Percentiles rank a stretch among this genome's conserved stretches.
phyloP scores from a whole-genome alignment of 2,329 filamentous ascomycete species.

The Eutypella sp. region DNA sequence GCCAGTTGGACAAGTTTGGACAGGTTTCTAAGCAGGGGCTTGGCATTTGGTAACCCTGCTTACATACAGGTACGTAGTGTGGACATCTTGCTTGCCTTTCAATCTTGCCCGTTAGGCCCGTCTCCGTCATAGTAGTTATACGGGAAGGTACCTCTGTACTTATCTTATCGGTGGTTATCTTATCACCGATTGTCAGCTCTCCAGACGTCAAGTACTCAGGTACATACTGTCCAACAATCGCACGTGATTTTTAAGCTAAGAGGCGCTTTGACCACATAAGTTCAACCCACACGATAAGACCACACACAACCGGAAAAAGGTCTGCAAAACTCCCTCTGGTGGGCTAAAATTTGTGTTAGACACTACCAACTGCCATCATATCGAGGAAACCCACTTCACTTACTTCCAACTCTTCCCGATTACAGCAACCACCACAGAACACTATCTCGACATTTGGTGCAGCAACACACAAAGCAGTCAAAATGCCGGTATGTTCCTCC shows the following conservation, averaged over 20 bases:
- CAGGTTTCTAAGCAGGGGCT: no score
- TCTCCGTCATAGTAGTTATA: no score
- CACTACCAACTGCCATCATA: not conserved
- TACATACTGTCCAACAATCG: no score
- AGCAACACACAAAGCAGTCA: slow-evolving; percentile 33
- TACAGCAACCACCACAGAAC: slow-evolving; percentile 18
- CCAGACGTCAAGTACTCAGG: no score
- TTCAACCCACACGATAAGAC: not conserved
- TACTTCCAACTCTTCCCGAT: slow-evolving; percentile 10
- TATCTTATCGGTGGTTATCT: no score
- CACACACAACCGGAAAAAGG: not conserved
- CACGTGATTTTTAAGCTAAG: not conserved
- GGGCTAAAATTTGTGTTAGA: not conserved
- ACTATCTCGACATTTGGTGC: slow-evolving; percentile 29
- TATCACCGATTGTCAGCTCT: not conserved
- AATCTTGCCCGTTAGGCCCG: no score
- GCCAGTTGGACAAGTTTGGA: no score
- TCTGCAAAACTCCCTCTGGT: not conserved
- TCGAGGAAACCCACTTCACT: slow-evolving; percentile 18
- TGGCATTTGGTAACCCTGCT: no score
- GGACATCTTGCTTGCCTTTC: no score
- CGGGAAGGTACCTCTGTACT: no score
- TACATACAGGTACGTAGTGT: no score
- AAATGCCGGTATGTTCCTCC: slow-evolving; percentile 40
- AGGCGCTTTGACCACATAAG: not conserved